A percentile compares a stretch with the other conserved stretches of the same genome.
Conservation (phyloP, 2,329 filamentous ascomycete genomes). For the Phialemoniopsis sp. region DNA sequence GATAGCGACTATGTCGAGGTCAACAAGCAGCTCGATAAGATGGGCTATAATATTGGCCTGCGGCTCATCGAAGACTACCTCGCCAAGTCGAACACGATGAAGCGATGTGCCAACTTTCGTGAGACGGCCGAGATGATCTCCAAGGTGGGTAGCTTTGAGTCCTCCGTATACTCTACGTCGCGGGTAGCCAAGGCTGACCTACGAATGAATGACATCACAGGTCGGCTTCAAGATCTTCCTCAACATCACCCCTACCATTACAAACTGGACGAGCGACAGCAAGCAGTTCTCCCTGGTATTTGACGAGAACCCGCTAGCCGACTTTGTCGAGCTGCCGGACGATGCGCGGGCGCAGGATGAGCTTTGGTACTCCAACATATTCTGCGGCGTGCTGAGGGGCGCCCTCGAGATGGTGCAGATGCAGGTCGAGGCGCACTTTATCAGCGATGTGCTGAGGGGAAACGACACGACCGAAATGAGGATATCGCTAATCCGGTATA, state of each 20-base stretch:
- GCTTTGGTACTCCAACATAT: slow-evolving; percentile 96
- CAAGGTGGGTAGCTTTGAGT: slow-evolving; percentile 46
- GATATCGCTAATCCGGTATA: slow-evolving; percentile 85
- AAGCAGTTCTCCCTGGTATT: slow-evolving; percentile 96
- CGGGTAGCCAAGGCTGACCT: slow-evolving; percentile 11
- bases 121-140: slow-evolving; percentile 97
- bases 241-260: slow-evolving; percentile 89
- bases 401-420: slow-evolving; percentile 99
- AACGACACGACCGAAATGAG: slow-evolving; percentile 98
- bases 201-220: slow-evolving; percentile 35
- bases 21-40: slow-evolving; percentile 96
- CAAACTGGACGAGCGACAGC: slow-evolving; percentile 93
- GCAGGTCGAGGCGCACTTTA: slow-evolving; percentile 96
- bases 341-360: slow-evolving; percentile 95
- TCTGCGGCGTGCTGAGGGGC: slow-evolving; percentile 88
- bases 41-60: slow-evolving; percentile 98
- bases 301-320: slow-evolving; percentile 93
- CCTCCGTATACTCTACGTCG: not conserved
- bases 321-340: slow-evolving; percentile 96
- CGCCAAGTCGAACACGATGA: slow-evolving; percentile 87
- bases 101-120: slow-evolving; percentile 85
- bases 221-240: slow-evolving; percentile 99
- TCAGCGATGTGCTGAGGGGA: slow-evolving; percentile 86
- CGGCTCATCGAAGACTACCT: slow-evolving; percentile 96
- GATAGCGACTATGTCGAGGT: slow-evolving; percentile 92